Conservation (phyloP, 2,329 filamentous ascomycete genomes). For the Botryotinia globosa region DNA sequence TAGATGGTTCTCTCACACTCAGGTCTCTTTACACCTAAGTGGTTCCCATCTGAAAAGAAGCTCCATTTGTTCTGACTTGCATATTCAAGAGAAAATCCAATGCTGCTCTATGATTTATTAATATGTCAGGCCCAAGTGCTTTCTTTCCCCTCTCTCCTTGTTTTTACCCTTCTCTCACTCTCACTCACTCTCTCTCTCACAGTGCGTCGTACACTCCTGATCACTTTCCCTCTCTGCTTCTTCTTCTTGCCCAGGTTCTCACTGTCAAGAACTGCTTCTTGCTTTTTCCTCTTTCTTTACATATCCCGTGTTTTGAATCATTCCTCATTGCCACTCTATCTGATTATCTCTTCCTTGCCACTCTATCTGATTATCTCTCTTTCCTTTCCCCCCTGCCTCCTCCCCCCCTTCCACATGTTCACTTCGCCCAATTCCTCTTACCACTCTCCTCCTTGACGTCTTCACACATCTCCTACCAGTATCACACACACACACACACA, state of each 20-base stretch:
- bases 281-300: background rate
- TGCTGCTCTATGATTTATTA: constrained; percentile 9
- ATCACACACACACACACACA: too few species aligned
- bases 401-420: background rate
- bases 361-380: background rate
- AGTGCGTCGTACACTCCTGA: background rate
- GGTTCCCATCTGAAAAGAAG: background rate
- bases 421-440: background rate
- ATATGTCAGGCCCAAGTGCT: background rate
- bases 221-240: background rate
- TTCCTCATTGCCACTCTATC: background rate
- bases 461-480: background rate
- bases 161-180: background rate
- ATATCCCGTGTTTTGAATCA: background rate
- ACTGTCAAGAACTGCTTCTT: background rate
- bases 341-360: background rate
- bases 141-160: background rate
- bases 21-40: background rate
- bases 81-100: constrained; percentile 14
- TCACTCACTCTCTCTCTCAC: background rate
- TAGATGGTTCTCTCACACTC: background rate
- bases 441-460: background rate
- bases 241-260: background rate
- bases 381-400: background rate
- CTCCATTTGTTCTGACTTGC: constrained; percentile 17